Conservation (phyloP, 2,329 filamentous ascomycete species). For the Penicillium oxalicum region DNA sequence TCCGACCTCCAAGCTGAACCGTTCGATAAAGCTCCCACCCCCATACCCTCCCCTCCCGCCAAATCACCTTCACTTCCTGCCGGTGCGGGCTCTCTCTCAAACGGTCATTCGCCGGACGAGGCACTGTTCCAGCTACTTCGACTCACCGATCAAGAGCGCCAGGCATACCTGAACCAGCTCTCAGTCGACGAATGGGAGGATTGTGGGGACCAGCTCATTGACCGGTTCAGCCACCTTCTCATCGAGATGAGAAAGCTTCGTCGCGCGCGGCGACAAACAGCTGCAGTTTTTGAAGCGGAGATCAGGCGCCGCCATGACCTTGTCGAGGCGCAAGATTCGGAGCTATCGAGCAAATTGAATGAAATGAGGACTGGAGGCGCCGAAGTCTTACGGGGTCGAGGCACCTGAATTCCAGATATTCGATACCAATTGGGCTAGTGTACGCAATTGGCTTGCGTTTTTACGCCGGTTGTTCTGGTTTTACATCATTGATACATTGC, state of each 20-base stretch:
- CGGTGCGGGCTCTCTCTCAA: conserved; percentile 14
- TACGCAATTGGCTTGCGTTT: too few species aligned
- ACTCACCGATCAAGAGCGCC: conserved; percentile 38
- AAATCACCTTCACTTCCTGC: conserved; percentile 18
- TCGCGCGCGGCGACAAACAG: conserved; percentile 49
- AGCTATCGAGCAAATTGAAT: conserved; percentile 46
- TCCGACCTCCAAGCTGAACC: conserved; percentile 45
- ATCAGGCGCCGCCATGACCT: conserved; percentile 48
- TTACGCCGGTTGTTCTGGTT: too few species aligned
- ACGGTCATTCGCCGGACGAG: conserved; percentile 24
- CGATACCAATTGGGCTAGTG: too few species aligned
- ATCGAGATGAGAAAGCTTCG: conserved; percentile 48
- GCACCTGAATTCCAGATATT: conserved; percentile 15
- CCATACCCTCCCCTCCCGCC: conserved; percentile 20
- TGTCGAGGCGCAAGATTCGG: conserved; percentile 45
- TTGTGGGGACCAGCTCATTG: conserved; percentile 56
- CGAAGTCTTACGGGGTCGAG: conserved; percentile 45
- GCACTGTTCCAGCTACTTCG: conserved; percentile 35
- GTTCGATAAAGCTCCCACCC: conserved; percentile 42
- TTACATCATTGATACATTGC: too few species aligned
- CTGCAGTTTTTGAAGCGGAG: conserved; percentile 50
- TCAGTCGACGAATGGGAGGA: conserved; percentile 55
- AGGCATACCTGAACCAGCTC: conserved; percentile 48
- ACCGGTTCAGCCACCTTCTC: conserved; percentile 48
- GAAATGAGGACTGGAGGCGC: conserved; percentile 52